Evolutionary conservation across 139 green algal genomes (phyloP), one percentile per base, ranked within the genome.

Genomic region (Mesotaenium endlicherianum): DNA sequence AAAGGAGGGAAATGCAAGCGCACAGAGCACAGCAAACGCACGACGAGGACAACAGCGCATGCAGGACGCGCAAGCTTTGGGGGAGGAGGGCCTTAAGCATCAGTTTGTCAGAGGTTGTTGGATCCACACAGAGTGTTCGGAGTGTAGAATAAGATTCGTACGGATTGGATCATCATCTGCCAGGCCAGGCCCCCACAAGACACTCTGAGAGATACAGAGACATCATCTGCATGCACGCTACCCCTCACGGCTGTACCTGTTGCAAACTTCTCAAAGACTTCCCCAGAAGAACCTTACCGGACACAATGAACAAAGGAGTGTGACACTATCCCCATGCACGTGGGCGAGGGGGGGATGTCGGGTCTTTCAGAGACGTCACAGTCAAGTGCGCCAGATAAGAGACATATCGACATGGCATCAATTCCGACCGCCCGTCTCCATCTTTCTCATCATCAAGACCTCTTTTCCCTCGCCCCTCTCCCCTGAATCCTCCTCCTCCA

Each of bases 51-150:
- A n/a, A n/a, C n/a, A n/a, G n/a, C n/a, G n/a, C n/a, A n/a, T n/a
- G n/a, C n/a, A n/a, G n/a, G n/a, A n/a, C n/a, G n/a, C n/a, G n/a
- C n/a, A n/a, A n/a, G n/a, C n/a, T n/a, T n/a, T n/a, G n/a, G n/a
- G n/a, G n/a, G n/a, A n/a, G n/a, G n/a, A n/a, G n/a, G n/a, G n/a
- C n/a, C n/a, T n/a, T 58, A 16, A 16, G 74, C 42, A 81, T 81
- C 74, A 81, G 74, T 17, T 81, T 81, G 74, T 81, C 74, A 81
- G 74, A 81, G 74, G 74, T 81, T 60, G 14, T 78, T 44, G 74
- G 34, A 30, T 81, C 74, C 55, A 81, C 74, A 81, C 44, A 42
- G 74, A 81, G 59, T 55, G 16, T 78, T 78, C 70, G 42, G 70
- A 31, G 20, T 38, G 70, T 78, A 78, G 70, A 45, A 78, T 78